Conservation (phyloP, 139 green algal genomes). For the Coelastrella sp. region DNA sequence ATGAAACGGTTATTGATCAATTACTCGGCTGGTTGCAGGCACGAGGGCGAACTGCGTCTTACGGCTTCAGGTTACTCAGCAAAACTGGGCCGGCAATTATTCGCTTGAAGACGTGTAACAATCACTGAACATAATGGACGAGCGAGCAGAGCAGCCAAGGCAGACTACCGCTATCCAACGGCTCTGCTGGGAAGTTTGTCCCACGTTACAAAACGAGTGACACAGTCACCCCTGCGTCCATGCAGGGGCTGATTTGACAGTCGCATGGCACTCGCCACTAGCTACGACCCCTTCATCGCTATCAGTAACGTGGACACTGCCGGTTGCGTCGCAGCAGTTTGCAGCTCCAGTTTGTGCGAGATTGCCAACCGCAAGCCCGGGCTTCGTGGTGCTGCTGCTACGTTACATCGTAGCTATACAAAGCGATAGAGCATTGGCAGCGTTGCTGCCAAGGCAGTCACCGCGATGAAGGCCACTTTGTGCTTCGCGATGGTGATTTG, state of each 20-base stretch:
- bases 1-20: too few species aligned
- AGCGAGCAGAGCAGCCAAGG: not conserved
- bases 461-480: not conserved
- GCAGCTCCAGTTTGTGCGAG: not conserved
- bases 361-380: not conserved
- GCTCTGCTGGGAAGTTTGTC: not conserved
- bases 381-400: not conserved
- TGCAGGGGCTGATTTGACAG: not conserved
- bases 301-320: not conserved
- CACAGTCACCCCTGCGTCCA: not conserved
- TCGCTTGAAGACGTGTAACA: not conserved
- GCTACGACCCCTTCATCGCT: not conserved
- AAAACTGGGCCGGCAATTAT: not conserved
- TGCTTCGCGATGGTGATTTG: not conserved
- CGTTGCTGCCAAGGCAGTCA: not conserved
- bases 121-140: too few species aligned
- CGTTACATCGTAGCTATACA: not conserved
- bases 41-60: not conserved
- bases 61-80: not conserved
- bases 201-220: not conserved
- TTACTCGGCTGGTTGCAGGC: not conserved
- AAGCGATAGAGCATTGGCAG: not conserved
- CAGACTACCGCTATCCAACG: not conserved
- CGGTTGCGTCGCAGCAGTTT: not conserved
- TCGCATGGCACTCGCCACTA: not conserved